Evolutionary conservation across 495 filamentous ascomycete genomes (phyloP).

Genomic region (Neurospora sp.): DNA sequence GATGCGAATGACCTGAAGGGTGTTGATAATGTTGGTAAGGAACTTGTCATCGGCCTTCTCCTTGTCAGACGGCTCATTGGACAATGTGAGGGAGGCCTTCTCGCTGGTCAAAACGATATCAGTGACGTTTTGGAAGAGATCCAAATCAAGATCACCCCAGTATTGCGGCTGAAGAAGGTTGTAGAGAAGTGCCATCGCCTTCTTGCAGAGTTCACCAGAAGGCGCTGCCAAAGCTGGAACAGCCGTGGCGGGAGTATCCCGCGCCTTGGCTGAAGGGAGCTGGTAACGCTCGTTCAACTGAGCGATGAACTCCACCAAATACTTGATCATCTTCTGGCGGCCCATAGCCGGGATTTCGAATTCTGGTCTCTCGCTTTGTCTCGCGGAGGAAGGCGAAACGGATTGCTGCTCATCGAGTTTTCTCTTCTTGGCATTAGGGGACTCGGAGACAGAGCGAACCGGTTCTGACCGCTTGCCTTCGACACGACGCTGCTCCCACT

Average conservation of each 20-base stretch:
- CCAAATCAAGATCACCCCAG: conserved; percentile 88
- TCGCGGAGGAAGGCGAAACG: conserved; percentile 39
- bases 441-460: conserved; percentile 46
- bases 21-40: conserved; percentile 79
- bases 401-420: conserved; percentile 50
- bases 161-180: conserved; percentile 79
- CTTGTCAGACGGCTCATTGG: conserved; percentile 71
- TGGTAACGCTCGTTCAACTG: conserved; percentile 75
- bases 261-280: conserved; percentile 56
- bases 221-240: conserved; percentile 39
- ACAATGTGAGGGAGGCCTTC: conserved; percentile 57
- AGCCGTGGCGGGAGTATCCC: conserved; percentile 40
- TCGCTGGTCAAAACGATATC: conserved; percentile 70
- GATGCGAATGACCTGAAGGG: conserved; percentile 79
- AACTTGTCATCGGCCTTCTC: conserved; percentile 77
- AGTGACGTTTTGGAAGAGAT: conserved; percentile 81
- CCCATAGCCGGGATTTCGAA: conserved; percentile 57
- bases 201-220: conserved; percentile 69
- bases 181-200: conserved; percentile 70
- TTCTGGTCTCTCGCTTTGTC: conserved; percentile 49
- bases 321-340: conserved; percentile 74
- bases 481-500: conserved; percentile 80
- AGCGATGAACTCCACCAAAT: conserved; percentile 88
- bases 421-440: conserved; percentile 65
- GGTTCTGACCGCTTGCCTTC: conserved; percentile 38